Conservation (phyloP, 1,284 basidiomycete species). For the Coniophora puteana region DNA sequence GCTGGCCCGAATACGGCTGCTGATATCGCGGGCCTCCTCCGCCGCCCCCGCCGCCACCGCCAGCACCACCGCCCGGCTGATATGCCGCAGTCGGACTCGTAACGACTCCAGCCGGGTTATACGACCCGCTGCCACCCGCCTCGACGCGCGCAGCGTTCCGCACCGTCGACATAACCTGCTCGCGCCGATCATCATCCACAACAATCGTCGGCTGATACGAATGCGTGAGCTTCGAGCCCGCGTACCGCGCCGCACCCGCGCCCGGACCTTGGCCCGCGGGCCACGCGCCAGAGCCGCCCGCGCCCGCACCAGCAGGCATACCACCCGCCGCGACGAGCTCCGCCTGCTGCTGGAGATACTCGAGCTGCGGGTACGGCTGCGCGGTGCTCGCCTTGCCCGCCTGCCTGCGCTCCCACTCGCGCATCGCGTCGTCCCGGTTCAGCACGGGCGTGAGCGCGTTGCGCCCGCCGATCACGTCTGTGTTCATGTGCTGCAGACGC, state of each 20-base stretch:
- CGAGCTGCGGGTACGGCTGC: conserved; percentile 82
- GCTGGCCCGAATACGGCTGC: conserved; percentile 39
- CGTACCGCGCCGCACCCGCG: conserved; percentile 16
- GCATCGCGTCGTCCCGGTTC: conserved; percentile 86
- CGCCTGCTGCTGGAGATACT: conserved; percentile 89
- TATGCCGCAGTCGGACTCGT: conserved; percentile 74
- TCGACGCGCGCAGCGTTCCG: conserved; percentile 62
- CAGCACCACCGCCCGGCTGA: conserved; percentile 26
- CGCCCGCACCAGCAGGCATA: conserved; percentile 46
- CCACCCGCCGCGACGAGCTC: conserved; percentile 72
- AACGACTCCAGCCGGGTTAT: conserved; percentile 46
- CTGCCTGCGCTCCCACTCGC: conserved; percentile 86
- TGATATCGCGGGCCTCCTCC: no score
- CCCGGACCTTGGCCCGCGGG: conserved; percentile 29
- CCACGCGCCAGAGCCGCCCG: conserved; percentile 37
- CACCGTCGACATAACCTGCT: conserved; percentile 71
- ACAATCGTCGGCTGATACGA: conserved; percentile 47
- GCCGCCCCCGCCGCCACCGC: conserved; percentile 6
- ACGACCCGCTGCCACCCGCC: conserved; percentile 39
- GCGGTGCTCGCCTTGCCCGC: conserved; percentile 60
- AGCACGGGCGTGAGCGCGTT: conserved; percentile 86
- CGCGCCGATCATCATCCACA: conserved; percentile 63
- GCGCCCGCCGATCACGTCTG: conserved; percentile 77
- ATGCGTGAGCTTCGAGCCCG: conserved; percentile 63
- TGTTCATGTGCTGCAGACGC: conserved; percentile 83